These are phyloP conservation scores for Dioscorea zingiberensis DNA, from an alignment of 106 monocot genomes.

Conservation along the genomic window DNA sequence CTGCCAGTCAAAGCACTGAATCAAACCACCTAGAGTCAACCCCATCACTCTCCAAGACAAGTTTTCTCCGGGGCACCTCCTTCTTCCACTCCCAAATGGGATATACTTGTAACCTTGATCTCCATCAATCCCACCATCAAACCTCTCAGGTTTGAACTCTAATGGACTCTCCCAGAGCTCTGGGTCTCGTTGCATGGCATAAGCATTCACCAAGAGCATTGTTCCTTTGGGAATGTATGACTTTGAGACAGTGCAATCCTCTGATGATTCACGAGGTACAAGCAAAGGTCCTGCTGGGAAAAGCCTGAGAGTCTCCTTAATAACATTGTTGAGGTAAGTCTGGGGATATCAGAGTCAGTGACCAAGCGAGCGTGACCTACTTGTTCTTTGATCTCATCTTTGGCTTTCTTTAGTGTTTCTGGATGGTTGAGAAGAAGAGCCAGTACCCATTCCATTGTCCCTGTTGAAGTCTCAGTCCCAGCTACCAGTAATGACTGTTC, in stretches of 20 bases:
- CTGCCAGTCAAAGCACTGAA: conserved; percentile 24
- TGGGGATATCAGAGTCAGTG: conserved; percentile 8
- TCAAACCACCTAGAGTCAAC: conserved; percentile 9
- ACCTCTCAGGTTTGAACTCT: conserved; percentile 17
- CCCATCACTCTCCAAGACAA: not conserved
- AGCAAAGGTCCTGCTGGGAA: conserved; percentile 11
- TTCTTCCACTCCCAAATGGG: not conserved
- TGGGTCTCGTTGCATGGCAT: conserved; percentile 13
- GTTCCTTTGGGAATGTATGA: conserved; percentile 7
- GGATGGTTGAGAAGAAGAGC: conserved; percentile 14
- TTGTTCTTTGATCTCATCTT: conserved; percentile 5
- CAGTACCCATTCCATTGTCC: conserved; percentile 18
- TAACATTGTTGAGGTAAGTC: conserved; percentile 16
- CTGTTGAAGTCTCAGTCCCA: conserved; percentile 11
- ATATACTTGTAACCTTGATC: not conserved
- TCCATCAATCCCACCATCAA: not conserved
- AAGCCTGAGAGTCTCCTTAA: conserved; percentile 8
- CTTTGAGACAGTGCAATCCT: conserved; percentile 6
- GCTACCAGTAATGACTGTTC: not conserved
- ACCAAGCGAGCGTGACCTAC: conserved; percentile 1
- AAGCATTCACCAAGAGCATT: conserved; percentile 18
- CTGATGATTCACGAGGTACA: not conserved
- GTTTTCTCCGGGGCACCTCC: not conserved
- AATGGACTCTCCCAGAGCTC: not conserved
- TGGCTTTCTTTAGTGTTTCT: not conserved